A percentile compares a stretch with the other conserved stretches of the same genome.
Evolutionary conservation across 2,329 filamentous ascomycete species (phyloP).

Genomic region (Ophiognomonia clavigignenti-juglandacearum): DNA sequence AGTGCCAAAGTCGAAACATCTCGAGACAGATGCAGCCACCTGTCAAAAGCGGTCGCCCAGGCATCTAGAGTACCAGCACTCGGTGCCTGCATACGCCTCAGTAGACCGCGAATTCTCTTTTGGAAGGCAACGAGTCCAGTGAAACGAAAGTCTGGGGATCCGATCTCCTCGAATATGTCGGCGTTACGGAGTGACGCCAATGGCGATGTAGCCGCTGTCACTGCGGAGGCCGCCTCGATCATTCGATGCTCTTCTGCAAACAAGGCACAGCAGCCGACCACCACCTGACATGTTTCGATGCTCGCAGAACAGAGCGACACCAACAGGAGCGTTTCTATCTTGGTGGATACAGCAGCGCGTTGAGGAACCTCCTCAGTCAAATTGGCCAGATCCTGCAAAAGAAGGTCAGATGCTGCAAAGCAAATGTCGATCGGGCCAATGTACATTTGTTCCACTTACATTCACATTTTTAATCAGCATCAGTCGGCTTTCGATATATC

Average conservation of each 20-base stretch:
- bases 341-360: conserved; percentile 46
- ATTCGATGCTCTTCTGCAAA: conserved; percentile 58
- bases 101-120: conserved; percentile 55
- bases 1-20: conserved; percentile 51
- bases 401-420: no score
- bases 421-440: no score
- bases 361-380: conserved; percentile 51
- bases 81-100: conserved; percentile 57
- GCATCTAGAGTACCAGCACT: conserved; percentile 63
- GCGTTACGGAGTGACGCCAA: conserved; percentile 53
- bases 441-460: not conserved
- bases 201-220: conserved; percentile 42
- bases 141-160: conserved; percentile 59
- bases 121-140: conserved; percentile 67
- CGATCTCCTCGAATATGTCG: conserved; percentile 57
- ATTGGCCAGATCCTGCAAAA: conserved; percentile 54
- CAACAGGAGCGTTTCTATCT: conserved; percentile 58
- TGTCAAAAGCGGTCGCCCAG: conserved; percentile 62
- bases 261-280: conserved; percentile 56
- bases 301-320: conserved; percentile 62
- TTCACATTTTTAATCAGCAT: conserved; percentile 41
- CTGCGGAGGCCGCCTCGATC: conserved; percentile 42
- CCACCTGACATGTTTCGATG: conserved; percentile 60
- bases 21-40: conserved; percentile 60
- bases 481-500: conserved; percentile 52